phyloP scores from a whole-genome alignment of 495 filamentous ascomycete species.

The Penicillium longicatenatum region DNA sequence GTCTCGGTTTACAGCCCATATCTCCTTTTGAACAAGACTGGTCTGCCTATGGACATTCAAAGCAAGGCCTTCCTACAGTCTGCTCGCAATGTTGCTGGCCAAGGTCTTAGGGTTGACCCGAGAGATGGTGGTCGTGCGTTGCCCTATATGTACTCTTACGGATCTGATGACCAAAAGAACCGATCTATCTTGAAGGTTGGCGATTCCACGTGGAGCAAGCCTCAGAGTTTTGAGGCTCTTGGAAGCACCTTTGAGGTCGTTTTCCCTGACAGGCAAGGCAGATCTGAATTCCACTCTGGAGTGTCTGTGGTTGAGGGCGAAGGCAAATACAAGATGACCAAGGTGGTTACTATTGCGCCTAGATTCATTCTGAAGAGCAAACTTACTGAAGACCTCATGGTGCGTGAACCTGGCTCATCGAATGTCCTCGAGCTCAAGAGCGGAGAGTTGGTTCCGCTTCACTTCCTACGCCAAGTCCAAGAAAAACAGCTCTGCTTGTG shows the following conservation, averaged over 20 bases:
- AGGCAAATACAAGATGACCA: constrained; percentile 96
- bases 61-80: constrained; percentile 85
- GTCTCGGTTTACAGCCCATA: constrained; percentile 93
- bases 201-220: constrained; percentile 92
- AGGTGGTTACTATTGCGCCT: constrained; percentile 90
- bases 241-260: constrained; percentile 86
- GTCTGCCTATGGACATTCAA: constrained; percentile 82
- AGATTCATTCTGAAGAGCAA: constrained; percentile 95
- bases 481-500: constrained; percentile 90
- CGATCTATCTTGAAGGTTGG: constrained; percentile 83
- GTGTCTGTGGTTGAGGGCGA: constrained; percentile 86
- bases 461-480: constrained; percentile 76
- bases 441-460: constrained; percentile 76
- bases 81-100: constrained; percentile 78
- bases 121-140: constrained; percentile 58
- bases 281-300: constrained; percentile 85
- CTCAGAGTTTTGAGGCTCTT: constrained; percentile 98
- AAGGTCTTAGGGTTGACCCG: constrained; percentile 59
- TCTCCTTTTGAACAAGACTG: constrained; percentile 92
- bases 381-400: constrained; percentile 80
- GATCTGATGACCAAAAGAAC: constrained; percentile 82
- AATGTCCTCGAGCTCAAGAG: constrained; percentile 73
- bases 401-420: constrained; percentile 87
- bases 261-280: constrained; percentile 67
- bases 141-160: constrained; percentile 96